Evolutionary conservation across 1,284 basidiomycete species (phyloP).

Genomic region (Porogramme epimiltina): DNA sequence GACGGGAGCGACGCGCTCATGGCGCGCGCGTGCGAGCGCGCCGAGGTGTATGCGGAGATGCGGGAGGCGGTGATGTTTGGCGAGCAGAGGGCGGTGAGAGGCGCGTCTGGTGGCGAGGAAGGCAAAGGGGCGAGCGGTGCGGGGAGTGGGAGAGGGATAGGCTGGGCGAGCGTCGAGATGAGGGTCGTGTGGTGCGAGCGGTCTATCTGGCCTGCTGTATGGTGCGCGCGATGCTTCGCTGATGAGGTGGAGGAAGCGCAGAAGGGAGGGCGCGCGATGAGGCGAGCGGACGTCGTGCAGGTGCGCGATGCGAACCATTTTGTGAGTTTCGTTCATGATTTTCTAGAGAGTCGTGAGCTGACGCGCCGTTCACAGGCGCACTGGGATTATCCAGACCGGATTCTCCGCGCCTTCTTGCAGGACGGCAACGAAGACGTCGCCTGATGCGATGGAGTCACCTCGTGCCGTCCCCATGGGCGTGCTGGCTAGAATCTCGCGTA

Average conservation of each 20-base stretch:
- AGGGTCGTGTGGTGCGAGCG: conserved; percentile 13
- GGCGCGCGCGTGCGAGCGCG: not conserved
- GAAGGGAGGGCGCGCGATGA: not conserved
- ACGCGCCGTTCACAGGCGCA: not conserved
- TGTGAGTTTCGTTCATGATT: too few relatives aligned
- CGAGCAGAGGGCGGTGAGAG: not conserved
- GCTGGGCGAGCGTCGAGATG: conserved; percentile 3
- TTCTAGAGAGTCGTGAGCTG: not conserved
- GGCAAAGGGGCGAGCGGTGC: not conserved
- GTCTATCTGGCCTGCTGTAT: conserved; percentile 16
- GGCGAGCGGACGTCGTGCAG: not conserved
- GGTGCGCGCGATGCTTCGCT: conserved; percentile 1
- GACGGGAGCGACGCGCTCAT: conserved; percentile 2
- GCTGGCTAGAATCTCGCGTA: too few relatives aligned
- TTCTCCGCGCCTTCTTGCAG: not conserved
- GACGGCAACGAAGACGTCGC: too few relatives aligned
- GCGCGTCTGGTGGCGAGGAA: not conserved
- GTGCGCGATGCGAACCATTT: not conserved
- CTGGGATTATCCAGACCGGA: not conserved
- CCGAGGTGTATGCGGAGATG: not conserved
- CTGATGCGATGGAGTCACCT: too few relatives aligned
- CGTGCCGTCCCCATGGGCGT: too few relatives aligned
- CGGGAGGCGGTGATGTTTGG: not conserved
- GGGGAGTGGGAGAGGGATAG: not conserved
- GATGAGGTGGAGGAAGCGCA: conserved; percentile 1